Conservation (phyloP, 805 yeast genomes). For the Wickerhamiella dianesei region DNA sequence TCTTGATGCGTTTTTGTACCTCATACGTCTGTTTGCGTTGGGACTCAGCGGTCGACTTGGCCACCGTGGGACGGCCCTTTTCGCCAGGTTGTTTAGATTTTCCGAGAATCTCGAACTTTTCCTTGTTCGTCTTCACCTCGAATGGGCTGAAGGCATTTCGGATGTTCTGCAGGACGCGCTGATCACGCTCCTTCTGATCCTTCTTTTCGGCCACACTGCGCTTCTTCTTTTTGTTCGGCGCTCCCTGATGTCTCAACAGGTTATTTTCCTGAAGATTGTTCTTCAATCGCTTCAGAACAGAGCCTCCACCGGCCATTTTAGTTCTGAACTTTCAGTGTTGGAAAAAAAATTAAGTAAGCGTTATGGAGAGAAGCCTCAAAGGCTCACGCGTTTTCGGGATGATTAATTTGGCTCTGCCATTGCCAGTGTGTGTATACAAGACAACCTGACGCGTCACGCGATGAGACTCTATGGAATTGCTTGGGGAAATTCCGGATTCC, state of each 20-base stretch:
- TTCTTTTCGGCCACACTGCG: conserved; percentile 25
- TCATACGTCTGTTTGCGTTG: conserved; percentile 49
- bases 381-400: not conserved
- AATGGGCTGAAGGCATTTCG: conserved; percentile 84
- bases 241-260: conserved; percentile 30
- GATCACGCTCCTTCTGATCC: conserved; percentile 34
- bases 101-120: conserved; percentile 40
- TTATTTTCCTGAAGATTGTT: conserved; percentile 41
- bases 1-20: conserved; percentile 45
- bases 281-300: conserved; percentile 19
- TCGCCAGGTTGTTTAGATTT: conserved; percentile 4
- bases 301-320: conserved; percentile 13
- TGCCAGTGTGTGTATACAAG: not conserved
- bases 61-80: conserved; percentile 46
- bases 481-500: not conserved
- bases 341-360: conserved; percentile 1
- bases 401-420: not conserved
- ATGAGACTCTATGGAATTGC: not conserved
- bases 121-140: conserved; percentile 58
- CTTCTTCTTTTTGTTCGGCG: conserved; percentile 8
- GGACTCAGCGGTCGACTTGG: conserved; percentile 57
- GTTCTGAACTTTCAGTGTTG: not conserved
- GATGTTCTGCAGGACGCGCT: conserved; percentile 41
- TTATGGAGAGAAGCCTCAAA: too few relatives aligned
- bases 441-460: not conserved